Evolutionary conservation across 2,329 filamentous ascomycete species (phyloP), one percentile per base, ranked within the genome.

Genomic region (Balansia obtecta): DNA sequence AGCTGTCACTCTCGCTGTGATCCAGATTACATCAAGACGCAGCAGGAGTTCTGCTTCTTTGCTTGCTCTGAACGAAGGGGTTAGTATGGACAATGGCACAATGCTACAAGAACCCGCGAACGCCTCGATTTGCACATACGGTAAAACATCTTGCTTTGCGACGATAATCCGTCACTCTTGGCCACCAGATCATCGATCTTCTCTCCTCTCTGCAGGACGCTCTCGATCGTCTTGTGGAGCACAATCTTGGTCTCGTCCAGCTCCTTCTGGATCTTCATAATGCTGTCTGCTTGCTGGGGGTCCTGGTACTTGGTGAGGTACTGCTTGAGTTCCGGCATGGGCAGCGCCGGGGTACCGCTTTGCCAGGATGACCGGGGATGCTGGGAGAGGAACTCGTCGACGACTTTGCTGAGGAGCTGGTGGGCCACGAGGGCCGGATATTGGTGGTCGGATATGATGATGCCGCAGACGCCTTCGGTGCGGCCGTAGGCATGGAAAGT

Each of bases 81-180:
- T 27, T 27, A 27, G 27, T 27, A 27, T 27, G 2, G 7, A 27
- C 4, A 27, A 7, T 27, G 4, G 27, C 2, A 27, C 27, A 27
- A 27, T 27, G 8, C 8, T 27, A 8, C 5, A 27, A 5, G 27
- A 5, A 27, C 27, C 27, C 27, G 27, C 13, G 15, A n/a, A n/a
- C n/a, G 27, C 15, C 38, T 10, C 37, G 45, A 38, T 33, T n/a
- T 15, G 7, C 20, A 71, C 76, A 60, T 68, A 85, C 85, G 88
- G 68, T 97, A 97, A 68, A 98, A 98, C 85, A 94, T 91, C 78
- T 95, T 97, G 72, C 88, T 95, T 75, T 93, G 86, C 46, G 82
- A 80, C 69, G 88, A 95, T 62, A 98, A 70, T 12, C 84, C 88
- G 60, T 95, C 88, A 62, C 88, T 95, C 80, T 97, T 97, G 56